A percentile compares a stretch with the other conserved stretches of the same genome.
phyloP scores from a whole-genome alignment of 2,329 filamentous ascomycete species.

The Neofusicoccum laricinum region DNA sequence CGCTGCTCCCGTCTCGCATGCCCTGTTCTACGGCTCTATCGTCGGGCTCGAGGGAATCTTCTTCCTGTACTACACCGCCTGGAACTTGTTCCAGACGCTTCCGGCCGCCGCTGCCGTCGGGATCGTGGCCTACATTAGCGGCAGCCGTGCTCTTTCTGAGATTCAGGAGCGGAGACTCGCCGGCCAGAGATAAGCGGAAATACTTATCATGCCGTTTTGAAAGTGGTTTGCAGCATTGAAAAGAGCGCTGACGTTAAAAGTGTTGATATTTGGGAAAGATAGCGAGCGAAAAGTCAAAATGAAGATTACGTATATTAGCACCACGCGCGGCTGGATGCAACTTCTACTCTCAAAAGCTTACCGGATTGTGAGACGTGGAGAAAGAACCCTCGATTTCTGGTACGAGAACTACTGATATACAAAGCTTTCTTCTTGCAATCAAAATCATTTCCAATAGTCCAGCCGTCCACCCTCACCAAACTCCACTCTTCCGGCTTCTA shows the following conservation, averaged over 20 bases:
- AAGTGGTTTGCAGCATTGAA: not conserved
- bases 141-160: constrained; percentile 85
- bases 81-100: constrained; percentile 88
- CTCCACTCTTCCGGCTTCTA: no score
- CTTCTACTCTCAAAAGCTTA: no score
- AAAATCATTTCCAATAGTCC: no score
- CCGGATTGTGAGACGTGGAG: no score
- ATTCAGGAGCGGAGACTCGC: constrained; percentile 84
- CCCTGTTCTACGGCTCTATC: constrained; percentile 82
- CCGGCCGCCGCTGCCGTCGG: constrained; percentile 69
- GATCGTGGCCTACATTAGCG: constrained; percentile 75
- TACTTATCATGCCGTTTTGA: not conserved
- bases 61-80: constrained; percentile 87
- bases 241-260: constrained; percentile 2
- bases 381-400: no score
- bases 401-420: no score
- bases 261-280: constrained; percentile 5
- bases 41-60: constrained; percentile 87
- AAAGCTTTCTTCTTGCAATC: no score
- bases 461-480: no score
- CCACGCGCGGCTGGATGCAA: no score
- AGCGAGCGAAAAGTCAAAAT: constrained; percentile 2
- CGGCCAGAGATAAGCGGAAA: constrained; percentile 53
- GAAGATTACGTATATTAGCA: not conserved
- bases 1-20: constrained; percentile 75